Base-by-base conservation (phyloP, 2,329 filamentous ascomycete genomes). In the Pezicula carpinea region DNA sequence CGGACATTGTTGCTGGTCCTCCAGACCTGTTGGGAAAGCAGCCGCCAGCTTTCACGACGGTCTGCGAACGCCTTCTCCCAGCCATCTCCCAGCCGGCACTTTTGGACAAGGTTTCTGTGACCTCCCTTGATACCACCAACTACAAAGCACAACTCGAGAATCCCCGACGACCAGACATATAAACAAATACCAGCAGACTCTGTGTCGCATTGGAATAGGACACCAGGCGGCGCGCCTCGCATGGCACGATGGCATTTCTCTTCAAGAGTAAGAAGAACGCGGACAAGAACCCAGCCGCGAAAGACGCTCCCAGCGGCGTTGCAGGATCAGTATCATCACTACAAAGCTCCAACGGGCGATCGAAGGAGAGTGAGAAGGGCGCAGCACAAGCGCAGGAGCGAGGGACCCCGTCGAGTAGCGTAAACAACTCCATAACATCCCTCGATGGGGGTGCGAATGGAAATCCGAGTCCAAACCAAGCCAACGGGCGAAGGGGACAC, bases 211-310 rank as follows among this genome's bases (percentile, higher is more conserved):
- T 57, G 54, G 53, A 46, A 55, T 56, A 59, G 51, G 23, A 49
- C 40, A 36, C 33, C 50, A 53, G 49, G 52, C 54, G 43, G 57
- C 48, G 53, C 49, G 59, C 59, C 61, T 52, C 59, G 55, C 42
- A 61, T 62, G 59, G 65, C 62, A 68, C 67, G 68, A 90, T 90
- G 86, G 83, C 86, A 56, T 90, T 90, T 68, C 76, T 90, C 52
- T 90, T 90, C 74, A 89, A 89, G 67, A 87, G 83, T 47, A 90
- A 89, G 70, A 89, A 88, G 69, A 77, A 80, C 63, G 82, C 85
- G 66, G 81, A 84, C 59, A 79, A 82, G 63, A 71, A 70, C 48
- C 64, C 77, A 55, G 69, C 73, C 44, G 49, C 54, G 36, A 61
- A 48, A 47, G 61, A 63, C 41, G 52, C 49, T 31, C 47, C 58